Evolutionary conservation across 352 stramenopile genomes (phyloP), one percentile per base, ranked within the genome.

Genomic region (Phytopythium litorale): DNA sequence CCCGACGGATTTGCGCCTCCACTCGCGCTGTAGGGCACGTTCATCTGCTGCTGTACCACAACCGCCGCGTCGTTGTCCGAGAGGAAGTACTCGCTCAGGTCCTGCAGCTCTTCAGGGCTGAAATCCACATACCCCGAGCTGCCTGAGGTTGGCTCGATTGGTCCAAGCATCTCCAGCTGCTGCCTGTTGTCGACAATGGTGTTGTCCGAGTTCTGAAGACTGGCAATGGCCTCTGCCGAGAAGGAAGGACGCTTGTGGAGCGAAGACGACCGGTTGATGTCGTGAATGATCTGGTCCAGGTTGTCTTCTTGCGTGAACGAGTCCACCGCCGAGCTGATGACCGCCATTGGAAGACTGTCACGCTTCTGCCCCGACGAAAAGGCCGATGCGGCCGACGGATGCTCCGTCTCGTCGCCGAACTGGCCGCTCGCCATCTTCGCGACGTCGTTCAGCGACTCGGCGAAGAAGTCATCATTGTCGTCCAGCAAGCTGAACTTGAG

Each of bases 221-320:
- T 50, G 42, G 38, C 55, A n/a, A 52, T 42, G 28, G 55, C 28
- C 6, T 37, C 40, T 16, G 55, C 40, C 33, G 59, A 51, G 40
- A 59, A 65, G 7, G 59, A 65, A 8, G 59, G 50, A 11, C 28
- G 59, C 28, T 88, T 89, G 18, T 70, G 46, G n/a, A 88, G 66
- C 3, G 76, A 80, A 28, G 76, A 87, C 21, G 79, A 70, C 16
- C 75, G 76, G 58, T 87, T 74, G 43, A 91, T 91, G 38, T 90
- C 81, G 35, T 83, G 79, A 48, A 93, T 90, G 51, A 93, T 90
- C 58, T 82, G 71, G 61, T 91, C 81, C 52, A 93, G 35, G 62
- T 89, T 90, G 62, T 79, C 78, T 57, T 88, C 78, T 51, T 87
- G 78, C 32, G 79, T 84, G 37, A 93, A 93, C 35, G 79, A 91